Conservation (phyloP, 1,284 basidiomycete species). For the Puccinia coronata region DNA sequence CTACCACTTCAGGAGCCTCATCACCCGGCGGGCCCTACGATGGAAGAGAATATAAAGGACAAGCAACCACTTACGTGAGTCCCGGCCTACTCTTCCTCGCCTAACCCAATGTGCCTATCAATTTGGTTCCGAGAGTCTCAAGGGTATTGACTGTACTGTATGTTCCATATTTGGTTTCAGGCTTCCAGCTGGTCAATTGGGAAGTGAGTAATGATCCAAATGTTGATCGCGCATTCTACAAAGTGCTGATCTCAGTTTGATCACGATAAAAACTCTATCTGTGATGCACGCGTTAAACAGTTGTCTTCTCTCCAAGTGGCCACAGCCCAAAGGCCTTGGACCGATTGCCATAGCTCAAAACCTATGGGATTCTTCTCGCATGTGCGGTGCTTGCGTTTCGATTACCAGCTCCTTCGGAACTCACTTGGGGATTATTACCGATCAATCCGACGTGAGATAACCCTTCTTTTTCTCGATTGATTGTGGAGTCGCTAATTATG, state of each 20-base stretch:
- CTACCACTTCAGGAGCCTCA: too few species aligned
- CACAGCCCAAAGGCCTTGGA: conserved; percentile 8
- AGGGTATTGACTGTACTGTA: neutral
- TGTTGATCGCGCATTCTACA: too few species aligned
- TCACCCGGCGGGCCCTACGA: conserved; percentile 3
- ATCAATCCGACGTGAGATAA: conserved; percentile 2
- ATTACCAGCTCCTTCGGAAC: conserved; percentile 17
- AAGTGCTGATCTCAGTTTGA: neutral
- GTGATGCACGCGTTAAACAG: too few species aligned
- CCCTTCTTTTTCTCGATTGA: neutral
- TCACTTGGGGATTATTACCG: neutral
- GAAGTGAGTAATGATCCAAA: neutral
- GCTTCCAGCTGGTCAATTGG: conserved; percentile 9
- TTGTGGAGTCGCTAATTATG: neutral
- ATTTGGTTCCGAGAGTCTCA: too few species aligned
- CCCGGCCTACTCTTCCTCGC: neutral
- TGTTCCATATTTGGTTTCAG: neutral
- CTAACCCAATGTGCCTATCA: too few species aligned
- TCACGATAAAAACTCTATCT: too few species aligned
- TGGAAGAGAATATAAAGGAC: neutral
- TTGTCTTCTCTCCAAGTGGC: conserved; percentile 29
- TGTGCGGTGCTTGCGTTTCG: conserved; percentile 16
- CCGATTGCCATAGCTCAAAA: conserved; percentile 34
- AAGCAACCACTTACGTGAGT: conserved; percentile 19
- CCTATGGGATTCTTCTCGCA: conserved; percentile 23